Conservation (phyloP, 257 asterid species). For the Solanum appendiculatum region DNA sequence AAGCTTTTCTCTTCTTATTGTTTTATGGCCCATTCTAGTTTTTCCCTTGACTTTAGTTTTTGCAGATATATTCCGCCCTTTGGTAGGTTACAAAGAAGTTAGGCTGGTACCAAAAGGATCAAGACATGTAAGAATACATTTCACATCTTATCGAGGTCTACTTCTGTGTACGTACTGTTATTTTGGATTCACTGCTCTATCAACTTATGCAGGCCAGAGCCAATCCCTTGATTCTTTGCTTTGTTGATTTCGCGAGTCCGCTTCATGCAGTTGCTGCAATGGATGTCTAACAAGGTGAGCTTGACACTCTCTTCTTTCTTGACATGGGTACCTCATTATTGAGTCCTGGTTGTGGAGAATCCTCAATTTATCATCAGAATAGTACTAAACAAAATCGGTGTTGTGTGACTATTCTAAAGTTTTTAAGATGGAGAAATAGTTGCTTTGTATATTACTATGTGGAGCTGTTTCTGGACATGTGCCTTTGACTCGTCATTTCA, state of each 20-base stretch:
- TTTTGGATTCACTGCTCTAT: neutral
- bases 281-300: constrained; percentile 67
- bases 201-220: constrained; percentile 50
- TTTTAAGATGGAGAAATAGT: neutral
- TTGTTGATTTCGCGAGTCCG: constrained; percentile 72
- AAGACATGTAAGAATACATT: constrained; percentile 43
- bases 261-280: constrained; percentile 77
- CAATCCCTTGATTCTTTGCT: constrained; percentile 64
- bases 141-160: neutral
- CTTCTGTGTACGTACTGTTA: neutral
- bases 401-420: neutral
- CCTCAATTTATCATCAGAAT: neutral
- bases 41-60: constrained; percentile 37
- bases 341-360: neutral
- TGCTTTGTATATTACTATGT: neutral
- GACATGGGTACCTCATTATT: neutral
- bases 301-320: neutral
- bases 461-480: neutral
- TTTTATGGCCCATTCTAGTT: neutral
- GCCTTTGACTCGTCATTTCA: too few relatives aligned
- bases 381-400: neutral
- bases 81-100: constrained; percentile 71
- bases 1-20: neutral
- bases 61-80: constrained; percentile 80
- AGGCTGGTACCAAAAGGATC: constrained; percentile 68